Evolutionary conservation across 1,284 basidiomycete species (phyloP), one percentile per base, ranked within the genome.

Genomic region (Neonothopanus nambi): DNA sequence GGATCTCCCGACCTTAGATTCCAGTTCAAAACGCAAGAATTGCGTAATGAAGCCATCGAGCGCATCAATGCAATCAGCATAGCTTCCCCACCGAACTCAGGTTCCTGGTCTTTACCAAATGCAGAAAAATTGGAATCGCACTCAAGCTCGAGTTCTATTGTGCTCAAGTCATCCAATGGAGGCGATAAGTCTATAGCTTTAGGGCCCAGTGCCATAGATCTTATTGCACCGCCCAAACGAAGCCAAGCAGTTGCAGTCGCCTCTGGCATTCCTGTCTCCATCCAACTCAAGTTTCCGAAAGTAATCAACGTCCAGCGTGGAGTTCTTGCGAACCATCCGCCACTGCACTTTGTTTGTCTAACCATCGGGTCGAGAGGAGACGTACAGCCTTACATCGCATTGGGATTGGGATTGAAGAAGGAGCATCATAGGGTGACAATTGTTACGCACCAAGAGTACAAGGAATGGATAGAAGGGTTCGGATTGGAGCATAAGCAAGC

Each of bases 401-500:
- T 81, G 30, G 74, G 71, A 9, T 59, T 69, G 12, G 73, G 71
- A 11, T 65, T 84, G 45, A 74, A 73, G 71, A 71, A 70, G 59
- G 75, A 82, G 55, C 80, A 80, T 0, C 84, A 87, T 60, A 66
- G 65, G n/a, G 74, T 76, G 17, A 78, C 76, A 6, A 84, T 87
- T 47, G 80, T 84, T 6, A 85, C 84, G 12, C 84, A 87, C 66
- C 73, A 75, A 55, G 83, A 87, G 63, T 87, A 85, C 64, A 78
- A 80, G 61, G 62, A 61, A 3, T 85, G 81, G 82, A 70, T 84
- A 33, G 75, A 81, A 60, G 75, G 81, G 4, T 87, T 83, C 64
- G 88, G 85, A 2, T 79, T 92, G 57, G 76, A 74, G 43, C 89
- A 91, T 67, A 74, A 82, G 17, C 78, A 82, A 45, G 85, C 89